These are phyloP conservation scores for Candida insectalens DNA, from an alignment of 805 yeast genomes.

Conservation along the genomic window DNA sequence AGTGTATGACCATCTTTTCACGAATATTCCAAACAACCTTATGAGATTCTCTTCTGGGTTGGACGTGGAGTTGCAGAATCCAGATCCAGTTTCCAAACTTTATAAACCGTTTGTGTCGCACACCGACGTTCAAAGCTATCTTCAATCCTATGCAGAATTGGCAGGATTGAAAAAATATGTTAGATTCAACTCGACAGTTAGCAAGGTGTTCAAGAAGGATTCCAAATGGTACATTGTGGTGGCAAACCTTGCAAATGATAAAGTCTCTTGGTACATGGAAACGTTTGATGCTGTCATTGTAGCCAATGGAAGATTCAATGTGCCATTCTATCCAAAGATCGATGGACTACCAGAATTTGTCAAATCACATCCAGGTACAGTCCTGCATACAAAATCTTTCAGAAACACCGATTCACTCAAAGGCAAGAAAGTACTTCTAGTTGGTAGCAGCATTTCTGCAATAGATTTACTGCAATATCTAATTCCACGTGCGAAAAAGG, in stretches of 20 bases:
- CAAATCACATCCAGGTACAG: conserved; percentile 21
- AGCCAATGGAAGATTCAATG: conserved; percentile 30
- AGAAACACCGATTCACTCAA: conserved; percentile 19
- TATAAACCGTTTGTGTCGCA: conserved; percentile 13
- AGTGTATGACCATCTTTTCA: conserved; percentile 27
- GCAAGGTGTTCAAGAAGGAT: conserved; percentile 12
- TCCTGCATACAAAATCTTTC: conserved; percentile 18
- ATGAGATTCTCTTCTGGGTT: conserved; percentile 29
- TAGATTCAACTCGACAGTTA: conserved; percentile 27
- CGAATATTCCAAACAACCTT: conserved; percentile 30
- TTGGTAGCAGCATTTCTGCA: conserved; percentile 50
- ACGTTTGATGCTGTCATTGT: conserved; percentile 32
- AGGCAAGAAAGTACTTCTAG: conserved; percentile 21
- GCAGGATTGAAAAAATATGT: conserved; percentile 22
- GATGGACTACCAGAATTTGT: conserved; percentile 25
- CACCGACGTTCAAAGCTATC: conserved; percentile 10
- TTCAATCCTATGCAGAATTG: conserved; percentile 14
- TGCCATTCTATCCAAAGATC: conserved; percentile 30
- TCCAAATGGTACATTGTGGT: conserved; percentile 27
- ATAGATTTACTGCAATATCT: conserved; percentile 44
- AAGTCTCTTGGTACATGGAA: conserved; percentile 31
- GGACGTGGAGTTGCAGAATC: conserved; percentile 7
- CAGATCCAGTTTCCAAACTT: conserved; percentile 7
- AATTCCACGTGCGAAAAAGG: conserved; percentile 16
- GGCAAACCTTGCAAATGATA: conserved; percentile 4